Base-by-base conservation (phyloP, 345 rosid genomes). In the Gynandropsis gynandra region DNA sequence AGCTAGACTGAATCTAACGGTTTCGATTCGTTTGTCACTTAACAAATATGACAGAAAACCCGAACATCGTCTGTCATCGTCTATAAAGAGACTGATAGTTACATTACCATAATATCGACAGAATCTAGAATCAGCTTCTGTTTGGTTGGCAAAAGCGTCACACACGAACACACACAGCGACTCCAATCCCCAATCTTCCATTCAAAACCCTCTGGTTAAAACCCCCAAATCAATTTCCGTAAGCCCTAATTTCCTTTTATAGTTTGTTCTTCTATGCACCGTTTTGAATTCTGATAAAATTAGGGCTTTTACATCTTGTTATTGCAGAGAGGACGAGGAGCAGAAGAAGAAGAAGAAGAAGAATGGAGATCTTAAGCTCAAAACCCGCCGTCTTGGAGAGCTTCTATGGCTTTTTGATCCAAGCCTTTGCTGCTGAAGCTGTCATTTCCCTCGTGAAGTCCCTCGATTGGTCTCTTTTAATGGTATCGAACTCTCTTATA, bases 351-450 rank as follows among this genome's bases (percentile, higher is more conserved):
- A n/a, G n/a, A n/a, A 37, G 9, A 12, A 50, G 8, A 36, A 51
- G 17, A 51, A 51, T 51, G 56, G 33, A 36, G 43, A 36, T 15
- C 37, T 18, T 38, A 33, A 18, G 32, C 18, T 51, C 37, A 43
- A 51, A 51, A 36, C 43, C 42, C 56, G 11, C 42, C 43, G 33
- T 51, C 37, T 51, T 51, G 56, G 18, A 36, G 17, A 13, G 18
- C 44, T 40, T 41, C 45, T 15, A 7, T 15, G 19, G 17, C 45
- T 41, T 20, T 41, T 4, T 41, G 0, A 15, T 41, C 19, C 45
- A 41, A 14, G 45, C 45, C 19, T 16, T 41, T 41, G 19, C 55
- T 50, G 18, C 55, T 19, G 42, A 51, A 38, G 33, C 55, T 36
- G 42, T 35, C 42, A 18, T 35, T 10, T 5, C 35, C 27, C 31